Conservation (phyloP, 495 filamentous ascomycete species). For the Immersiella caudata region DNA sequence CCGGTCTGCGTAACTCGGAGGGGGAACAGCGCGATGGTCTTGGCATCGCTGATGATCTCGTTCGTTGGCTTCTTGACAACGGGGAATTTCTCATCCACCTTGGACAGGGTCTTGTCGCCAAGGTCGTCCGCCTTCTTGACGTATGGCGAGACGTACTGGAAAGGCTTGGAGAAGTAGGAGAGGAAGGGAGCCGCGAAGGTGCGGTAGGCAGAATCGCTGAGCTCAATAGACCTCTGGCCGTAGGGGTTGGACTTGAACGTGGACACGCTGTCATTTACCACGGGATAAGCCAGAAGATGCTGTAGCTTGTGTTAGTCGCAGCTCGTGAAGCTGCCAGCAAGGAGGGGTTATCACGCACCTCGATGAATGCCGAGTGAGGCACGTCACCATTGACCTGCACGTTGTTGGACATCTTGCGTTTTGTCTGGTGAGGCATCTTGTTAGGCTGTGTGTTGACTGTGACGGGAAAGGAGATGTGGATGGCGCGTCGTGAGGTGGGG, state of each 20-base stretch:
- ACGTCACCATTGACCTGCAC: conserved; percentile 36
- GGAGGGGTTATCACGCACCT: conserved; percentile 25
- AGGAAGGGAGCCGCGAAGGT: conserved; percentile 67
- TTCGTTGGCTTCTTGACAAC: conserved; percentile 84
- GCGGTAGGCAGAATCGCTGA: conserved; percentile 68
- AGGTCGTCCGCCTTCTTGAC: conserved; percentile 77
- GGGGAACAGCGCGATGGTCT: conserved; percentile 67
- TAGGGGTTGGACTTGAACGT: conserved; percentile 78
- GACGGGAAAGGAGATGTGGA: not conserved
- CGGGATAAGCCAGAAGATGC: conserved; percentile 85
- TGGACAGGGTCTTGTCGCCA: conserved; percentile 71
- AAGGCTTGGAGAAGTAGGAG: conserved; percentile 76
- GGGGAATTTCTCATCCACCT: conserved; percentile 79
- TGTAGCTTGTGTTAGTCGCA: conserved; percentile 35
- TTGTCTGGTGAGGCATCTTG: conserved; percentile 26
- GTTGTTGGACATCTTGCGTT: conserved; percentile 28
- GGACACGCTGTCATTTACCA: conserved; percentile 76
- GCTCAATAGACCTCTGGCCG: conserved; percentile 76
- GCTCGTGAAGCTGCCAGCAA: not conserved
- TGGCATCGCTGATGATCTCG: conserved; percentile 69
- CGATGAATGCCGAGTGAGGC: conserved; percentile 31
- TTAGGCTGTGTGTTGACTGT: conserved; percentile 17
- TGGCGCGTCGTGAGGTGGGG: not conserved
- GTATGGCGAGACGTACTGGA: conserved; percentile 79
- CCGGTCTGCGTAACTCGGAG: conserved; percentile 65